Conservation (phyloP, 176 grass and related monocot species). For the Carex littledalei region DNA sequence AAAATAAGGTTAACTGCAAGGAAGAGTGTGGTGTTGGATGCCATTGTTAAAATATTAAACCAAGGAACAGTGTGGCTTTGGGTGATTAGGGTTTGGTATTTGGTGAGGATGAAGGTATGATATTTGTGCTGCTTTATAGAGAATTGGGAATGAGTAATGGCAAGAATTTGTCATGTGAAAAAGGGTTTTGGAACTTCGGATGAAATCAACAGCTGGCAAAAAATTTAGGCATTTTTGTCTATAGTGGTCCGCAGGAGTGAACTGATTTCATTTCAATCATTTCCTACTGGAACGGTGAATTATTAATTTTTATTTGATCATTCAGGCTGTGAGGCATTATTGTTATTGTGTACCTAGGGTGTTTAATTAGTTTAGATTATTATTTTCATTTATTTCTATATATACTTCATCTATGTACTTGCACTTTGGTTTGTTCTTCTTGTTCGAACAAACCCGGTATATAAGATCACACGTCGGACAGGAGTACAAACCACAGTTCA, state of each 20-base stretch:
- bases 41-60: neutral
- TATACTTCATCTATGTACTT: no score
- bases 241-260: neutral
- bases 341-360: no score
- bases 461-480: no score
- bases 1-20: slow-evolving; percentile 12
- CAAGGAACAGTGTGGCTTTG: neutral
- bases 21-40: slow-evolving; percentile 20
- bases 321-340: no score
- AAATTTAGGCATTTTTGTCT: neutral
- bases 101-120: neutral
- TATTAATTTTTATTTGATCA: no score
- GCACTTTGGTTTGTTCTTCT: no score
- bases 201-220: slow-evolving; percentile 5
- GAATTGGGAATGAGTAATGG: neutral
- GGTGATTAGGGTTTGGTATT: slow-evolving; percentile 1
- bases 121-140: neutral
- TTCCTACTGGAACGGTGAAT: no score
- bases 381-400: no score
- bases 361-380: no score
- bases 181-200: neutral
- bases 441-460: no score
- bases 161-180: neutral
- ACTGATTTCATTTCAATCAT: no score
- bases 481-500: no score